phyloP scores from a whole-genome alignment of 257 asterid species.

The Primulina tabacum region DNA sequence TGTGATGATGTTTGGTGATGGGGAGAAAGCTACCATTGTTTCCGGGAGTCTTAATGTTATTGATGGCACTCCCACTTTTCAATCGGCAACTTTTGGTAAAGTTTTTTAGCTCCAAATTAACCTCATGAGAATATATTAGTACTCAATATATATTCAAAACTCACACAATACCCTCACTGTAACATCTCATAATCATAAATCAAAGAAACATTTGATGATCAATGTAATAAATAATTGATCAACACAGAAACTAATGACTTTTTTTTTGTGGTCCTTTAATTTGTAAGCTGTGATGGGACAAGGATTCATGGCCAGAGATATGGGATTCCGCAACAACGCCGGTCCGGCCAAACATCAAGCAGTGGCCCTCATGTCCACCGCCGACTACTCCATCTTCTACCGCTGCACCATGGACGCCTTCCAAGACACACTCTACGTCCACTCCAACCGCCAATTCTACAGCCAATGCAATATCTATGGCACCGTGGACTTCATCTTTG shows the following conservation, averaged over 20 bases:
- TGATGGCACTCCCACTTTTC: conserved; percentile 61
- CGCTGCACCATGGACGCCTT: conserved; percentile 47
- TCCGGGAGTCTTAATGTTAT: conserved; percentile 43
- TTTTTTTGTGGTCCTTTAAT: no score
- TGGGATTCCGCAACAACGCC: conserved; percentile 52
- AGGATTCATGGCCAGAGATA: conserved; percentile 80
- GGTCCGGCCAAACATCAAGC: conserved; percentile 56
- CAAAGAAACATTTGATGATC: background rate
- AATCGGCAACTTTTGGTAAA: conserved; percentile 55
- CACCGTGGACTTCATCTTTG: conserved; percentile 54
- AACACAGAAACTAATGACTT: no score
- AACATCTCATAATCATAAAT: no score
- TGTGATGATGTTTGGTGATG: conserved; percentile 62
- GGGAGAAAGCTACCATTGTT: conserved; percentile 37
- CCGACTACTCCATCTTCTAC: conserved; percentile 44
- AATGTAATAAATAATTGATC: no score
- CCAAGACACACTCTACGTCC: conserved; percentile 51
- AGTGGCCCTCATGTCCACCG: conserved; percentile 52
- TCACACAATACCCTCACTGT: no score
- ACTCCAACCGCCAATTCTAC: conserved; percentile 60
- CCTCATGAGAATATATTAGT: no score
- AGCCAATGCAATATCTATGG: conserved; percentile 51
- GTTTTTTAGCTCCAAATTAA: no score
- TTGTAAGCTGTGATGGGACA: conserved; percentile 37
- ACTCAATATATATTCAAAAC: no score